Base-by-base conservation (phyloP, 2,329 filamentous ascomycete genomes). In the Nigrospora sphaerica region DNA sequence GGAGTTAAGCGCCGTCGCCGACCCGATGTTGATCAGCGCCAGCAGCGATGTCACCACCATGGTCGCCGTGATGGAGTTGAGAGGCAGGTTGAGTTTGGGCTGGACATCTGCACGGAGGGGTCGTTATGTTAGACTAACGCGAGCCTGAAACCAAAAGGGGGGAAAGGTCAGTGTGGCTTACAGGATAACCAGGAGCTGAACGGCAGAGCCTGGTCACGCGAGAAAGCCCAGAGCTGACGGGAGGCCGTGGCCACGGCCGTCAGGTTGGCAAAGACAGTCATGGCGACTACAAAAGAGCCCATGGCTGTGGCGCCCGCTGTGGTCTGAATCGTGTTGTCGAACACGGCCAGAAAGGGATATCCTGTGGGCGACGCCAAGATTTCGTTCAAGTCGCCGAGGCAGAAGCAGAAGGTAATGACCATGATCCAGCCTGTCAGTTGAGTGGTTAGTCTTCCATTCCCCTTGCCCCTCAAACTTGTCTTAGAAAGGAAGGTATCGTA, bases 151-250 rank as follows among this genome's bases (percentile, higher is more conserved):
- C 6, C 23, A 23, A 23, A 9, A 2, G 23, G 23, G 7, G 23
- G 23, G 7, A 10, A 5, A 42, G 2, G 17, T 32, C 39, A 16
- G 17, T 4, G 19, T 12, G 9, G 40, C 44, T 46, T 36, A 42
- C 44, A 42, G 10, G 55, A 39, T 35, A 62, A 55, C 59, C 57
- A 60, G 3, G 45, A 43, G 23, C 59, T 59, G 49, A 61, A 65
- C 0, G 62, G 64, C 39, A 66, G 46, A 11, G 62, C 66, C 16
- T 63, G 58, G 49, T 69, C 67, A 13, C 67, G 57, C 4, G 60
- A 57, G 52, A 63, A 63, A 12, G 61, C 60, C 49, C 55, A 62
- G 0, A 61, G 53, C 49, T 62, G 59, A 1, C 61, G 56, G 2
- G 60, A 62, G 1, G 58, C 56, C 4, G 58, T 58, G 13, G 61